Evolutionary conservation across 2,329 filamentous ascomycete species (phyloP), one percentile per base, ranked within the genome.

Genomic region (Mycocentrospora acerina): DNA sequence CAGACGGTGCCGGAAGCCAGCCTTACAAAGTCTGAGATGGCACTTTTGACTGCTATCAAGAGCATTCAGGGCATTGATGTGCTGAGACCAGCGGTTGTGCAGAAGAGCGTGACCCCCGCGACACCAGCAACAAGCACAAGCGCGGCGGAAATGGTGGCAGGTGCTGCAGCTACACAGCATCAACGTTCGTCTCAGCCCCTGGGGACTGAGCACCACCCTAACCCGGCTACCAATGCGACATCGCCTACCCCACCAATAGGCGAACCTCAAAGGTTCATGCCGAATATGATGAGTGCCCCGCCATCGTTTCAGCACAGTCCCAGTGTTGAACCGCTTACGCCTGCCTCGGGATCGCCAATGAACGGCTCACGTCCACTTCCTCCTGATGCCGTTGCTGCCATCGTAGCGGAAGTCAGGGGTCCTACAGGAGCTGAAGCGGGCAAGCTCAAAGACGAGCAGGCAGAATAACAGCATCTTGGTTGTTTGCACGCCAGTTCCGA

Each of bases 241-340:
- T 25, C 24, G 7, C 11, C 41, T 33, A 16, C 29, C n/a, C 31
- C 40, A 19, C 25, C 32, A 12, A 14, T 29, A 8, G 35, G 35
- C 25, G 51, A 54, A 19, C 59, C 59, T 3, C 58, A 64, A 4
- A 56, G 45, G 5, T 63, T 55, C 28, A 57, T 41, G 15, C 57
- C 61, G 7, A 56, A 56, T n/a, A 59, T 60, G 58, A 54, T 51
- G 3, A 41, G 45, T 8, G 33, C 43, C 42, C 16, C 53, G 13
- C 40, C 41, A 12, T 40, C 48, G 1, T 32, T 56, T 22, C 47
- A 55, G 14, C 53, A 56, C 28, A 45, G 63, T 11, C 63, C 63
- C 3, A 67, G 61, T 30, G 62, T 67, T 2, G 63, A 67, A 44
- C 63, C 63, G 3, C 52, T 67, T 2, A 67, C 63, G 3, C 63